Conservation (phyloP, 2,329 filamentous ascomycete genomes). For the Aspergillus fijiensis region DNA sequence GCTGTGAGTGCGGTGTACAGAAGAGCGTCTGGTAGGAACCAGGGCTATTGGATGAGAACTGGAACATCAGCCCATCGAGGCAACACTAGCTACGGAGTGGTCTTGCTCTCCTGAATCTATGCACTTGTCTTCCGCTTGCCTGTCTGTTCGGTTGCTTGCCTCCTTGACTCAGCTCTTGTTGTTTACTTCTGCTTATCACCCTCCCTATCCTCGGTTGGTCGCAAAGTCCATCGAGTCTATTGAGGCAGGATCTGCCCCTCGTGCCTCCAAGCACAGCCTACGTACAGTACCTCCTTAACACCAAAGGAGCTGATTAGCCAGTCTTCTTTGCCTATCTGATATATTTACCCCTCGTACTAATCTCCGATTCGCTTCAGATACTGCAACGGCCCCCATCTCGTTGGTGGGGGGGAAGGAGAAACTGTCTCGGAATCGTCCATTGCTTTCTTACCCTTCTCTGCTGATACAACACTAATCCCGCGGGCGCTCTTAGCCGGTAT, state of each 20-base stretch:
- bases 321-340: background rate
- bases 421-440: background rate
- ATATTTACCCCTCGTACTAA: conserved; percentile 6
- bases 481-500: background rate
- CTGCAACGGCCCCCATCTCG: background rate
- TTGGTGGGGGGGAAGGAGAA: background rate
- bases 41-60: conserved; percentile 4
- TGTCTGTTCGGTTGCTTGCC: background rate
- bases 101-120: background rate
- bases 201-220: background rate
- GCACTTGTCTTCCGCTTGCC: background rate
- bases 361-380: conserved; percentile 12
- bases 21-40: conserved; percentile 1
- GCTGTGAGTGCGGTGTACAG: conserved; percentile 2
- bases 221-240: background rate
- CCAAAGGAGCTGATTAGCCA: background rate
- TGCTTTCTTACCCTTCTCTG: background rate
- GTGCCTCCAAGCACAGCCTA: background rate
- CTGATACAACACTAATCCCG: background rate
- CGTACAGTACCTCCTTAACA: background rate
- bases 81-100: background rate
- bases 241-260: background rate
- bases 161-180: background rate
- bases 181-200: background rate
- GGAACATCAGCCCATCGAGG: conserved; percentile 7